Base-by-base conservation (phyloP, 2,329 filamentous ascomycete species). In the Aspergillus fumigatus region DNA sequence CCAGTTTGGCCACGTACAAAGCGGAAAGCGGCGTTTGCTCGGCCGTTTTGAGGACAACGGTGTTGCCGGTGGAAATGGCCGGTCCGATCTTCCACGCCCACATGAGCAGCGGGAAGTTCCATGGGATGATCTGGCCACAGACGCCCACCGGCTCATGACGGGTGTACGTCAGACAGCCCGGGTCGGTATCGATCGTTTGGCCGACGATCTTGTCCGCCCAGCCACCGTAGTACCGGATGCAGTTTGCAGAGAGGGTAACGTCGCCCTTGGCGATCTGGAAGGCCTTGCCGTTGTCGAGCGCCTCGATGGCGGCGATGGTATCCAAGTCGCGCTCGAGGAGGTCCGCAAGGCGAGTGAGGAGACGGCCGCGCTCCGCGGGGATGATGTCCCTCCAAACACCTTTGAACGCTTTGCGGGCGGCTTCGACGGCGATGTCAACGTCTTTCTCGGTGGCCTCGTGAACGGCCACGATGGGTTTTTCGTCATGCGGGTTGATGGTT, bases 151-250 rank as follows among this genome's bases (percentile, higher is more conserved):
- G 88, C 82, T 96, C 90, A 66, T 86, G 84, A 71, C 83, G 82
- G 66, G 89, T 92, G 81, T 94, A 95, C 81, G 88, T 88, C 80
- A 95, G 90, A 75, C 86, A 89, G 64, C 91, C 88, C 55, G 85
- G 83, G 68, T 83, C 79, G 65, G 90, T 88, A 68, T 95, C 89
- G 62, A 94, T 86, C 61, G 91, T 90, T 82, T 92, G 91, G 75
- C 91, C 91, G 79, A 89, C 82, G 65, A 95, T 89, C 87, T 96
- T 96, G 82, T 96, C 95, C 90, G 81, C 94, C 88, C 89, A 96
- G 62, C 92, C 91, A 71, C 83, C 91, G 68, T 93, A 94, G 81
- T 93, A 97, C 77, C 92, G 85, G 70, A 96, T 75, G 79, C 85
- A 89, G 70, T 81, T 87, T 58, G 85, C 81, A 54, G 87, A 85